These are phyloP conservation scores for Fraxinus velutina DNA, from an alignment of 305 asterid genomes.

Conservation along the genomic window DNA sequence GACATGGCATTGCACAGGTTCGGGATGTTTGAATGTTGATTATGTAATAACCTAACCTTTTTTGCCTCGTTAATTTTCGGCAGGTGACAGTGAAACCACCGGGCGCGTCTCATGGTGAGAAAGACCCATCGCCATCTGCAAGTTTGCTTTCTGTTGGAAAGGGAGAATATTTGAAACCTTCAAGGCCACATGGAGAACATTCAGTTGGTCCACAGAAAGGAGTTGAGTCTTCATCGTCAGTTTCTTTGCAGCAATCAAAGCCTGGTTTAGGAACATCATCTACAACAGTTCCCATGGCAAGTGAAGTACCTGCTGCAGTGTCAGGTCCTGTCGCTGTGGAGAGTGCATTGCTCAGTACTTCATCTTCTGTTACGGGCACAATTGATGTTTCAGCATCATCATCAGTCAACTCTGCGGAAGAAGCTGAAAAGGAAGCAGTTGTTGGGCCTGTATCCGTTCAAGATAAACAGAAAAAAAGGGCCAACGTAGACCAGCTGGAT, in stretches of 20 bases:
- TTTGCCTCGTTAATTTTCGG: slow-evolving; percentile 15
- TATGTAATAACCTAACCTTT: slow-evolving; percentile 2
- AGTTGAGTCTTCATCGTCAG: slow-evolving; percentile 32
- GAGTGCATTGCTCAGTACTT: slow-evolving; percentile 24
- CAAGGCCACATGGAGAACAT: slow-evolving; percentile 38
- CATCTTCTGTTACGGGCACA: slow-evolving; percentile 26
- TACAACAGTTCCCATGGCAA: slow-evolving; percentile 31
- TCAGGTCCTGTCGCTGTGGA: slow-evolving; percentile 32
- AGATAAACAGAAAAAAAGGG: slow-evolving; percentile 38
- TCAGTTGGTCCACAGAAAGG: slow-evolving; percentile 37
- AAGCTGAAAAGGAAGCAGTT: slow-evolving; percentile 25
- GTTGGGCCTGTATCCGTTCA: slow-evolving; percentile 26
- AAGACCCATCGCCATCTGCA: slow-evolving; percentile 39
- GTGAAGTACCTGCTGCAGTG: slow-evolving; percentile 18
- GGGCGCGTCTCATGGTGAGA: slow-evolving; percentile 41
- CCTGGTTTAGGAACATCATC: slow-evolving; percentile 42
- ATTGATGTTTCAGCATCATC: slow-evolving; percentile 33
- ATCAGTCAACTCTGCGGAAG: slow-evolving; percentile 28
- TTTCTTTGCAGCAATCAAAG: slow-evolving; percentile 38
- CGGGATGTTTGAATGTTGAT: slow-evolving; percentile 11
- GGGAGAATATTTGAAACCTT: slow-evolving; percentile 32
- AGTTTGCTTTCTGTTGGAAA: slow-evolving; percentile 46
- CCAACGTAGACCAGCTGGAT: slow-evolving; percentile 33
- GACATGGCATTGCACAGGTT: not conserved
- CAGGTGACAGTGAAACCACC: slow-evolving; percentile 79